Evolutionary conservation across 2,329 filamentous ascomycete species (phyloP), one percentile per base, ranked within the genome.

Genomic region (Talaromyces sp.): DNA sequence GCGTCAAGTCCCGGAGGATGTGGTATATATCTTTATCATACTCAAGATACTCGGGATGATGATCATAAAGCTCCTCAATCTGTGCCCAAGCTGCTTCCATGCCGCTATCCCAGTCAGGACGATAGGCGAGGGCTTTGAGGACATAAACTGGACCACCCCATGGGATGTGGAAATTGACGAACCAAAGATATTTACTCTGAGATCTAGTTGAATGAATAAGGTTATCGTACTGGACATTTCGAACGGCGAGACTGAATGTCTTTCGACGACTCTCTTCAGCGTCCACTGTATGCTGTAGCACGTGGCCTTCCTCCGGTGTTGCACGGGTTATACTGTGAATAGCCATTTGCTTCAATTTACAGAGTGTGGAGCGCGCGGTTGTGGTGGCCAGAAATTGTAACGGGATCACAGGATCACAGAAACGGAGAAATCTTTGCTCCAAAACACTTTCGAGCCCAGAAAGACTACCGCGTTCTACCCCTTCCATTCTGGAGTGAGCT

Each of bases 331-430:
- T 56, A 11, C 54, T 38, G 24, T 56, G 54, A 2, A 56, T 17
- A 56, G 54, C 54, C 54, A 56, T 56, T 46, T 56, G 54, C n/a
- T 26, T 41, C 26, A 56, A 19, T 41, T 56, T 56, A 38, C 54
- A 56, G 17, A 63, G 26, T 4, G 57, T 50, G n/a, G 62, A 31
- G 3, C 61, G 57, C 5, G 48, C 59, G 1, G 61, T 51, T 2
- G 57, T 63, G 1, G 63, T 58, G 6, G 63, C 38, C 1, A 61
- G 52, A 57, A 61, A 61, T 17, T 64, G 59, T 3, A 60, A 38
- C 7, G 61, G 57, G 14, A 62, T 32, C 26, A 35, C 17, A 1
- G 56, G 21, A 19, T 62, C 59, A 24, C 57, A 64, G 43, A 58
- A 62, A n/a, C 48, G 31, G 26, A 62, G 57, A 41, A 55, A 58